These are phyloP conservation scores for Aspergillus sp. DNA, from an alignment of 2,329 filamentous ascomycete species.

Conservation along the genomic window DNA sequence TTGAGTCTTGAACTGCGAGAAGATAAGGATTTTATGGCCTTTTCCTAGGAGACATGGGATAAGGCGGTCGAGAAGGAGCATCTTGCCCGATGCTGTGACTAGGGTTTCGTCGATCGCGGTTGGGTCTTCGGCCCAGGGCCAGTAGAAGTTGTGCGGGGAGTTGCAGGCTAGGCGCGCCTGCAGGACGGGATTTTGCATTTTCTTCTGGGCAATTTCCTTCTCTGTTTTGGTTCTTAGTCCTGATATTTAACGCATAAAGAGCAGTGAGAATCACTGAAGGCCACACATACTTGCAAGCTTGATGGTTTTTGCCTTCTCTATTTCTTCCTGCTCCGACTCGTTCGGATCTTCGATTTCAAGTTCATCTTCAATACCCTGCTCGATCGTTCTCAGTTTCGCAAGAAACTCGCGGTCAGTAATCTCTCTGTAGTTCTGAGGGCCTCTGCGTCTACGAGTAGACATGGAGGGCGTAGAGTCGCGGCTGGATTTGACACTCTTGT, in stretches of 20 bases:
- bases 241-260: not conserved
- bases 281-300: slow-evolving; percentile 62
- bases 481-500: slow-evolving; percentile 69
- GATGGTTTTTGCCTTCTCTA: slow-evolving; percentile 58
- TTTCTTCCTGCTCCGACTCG: slow-evolving; percentile 50
- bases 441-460: slow-evolving; percentile 46
- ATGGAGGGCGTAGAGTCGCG: slow-evolving; percentile 64
- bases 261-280: not conserved
- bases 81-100: slow-evolving; percentile 84
- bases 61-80: slow-evolving; percentile 84
- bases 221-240: slow-evolving; percentile 42
- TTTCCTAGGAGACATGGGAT: slow-evolving; percentile 64
- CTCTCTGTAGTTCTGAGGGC: slow-evolving; percentile 53
- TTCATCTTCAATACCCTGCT: slow-evolving; percentile 53
- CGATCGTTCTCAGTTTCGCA: slow-evolving; percentile 47
- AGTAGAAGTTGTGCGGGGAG: slow-evolving; percentile 93
- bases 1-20: slow-evolving; percentile 93
- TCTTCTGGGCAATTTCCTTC: slow-evolving; percentile 81
- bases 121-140: slow-evolving; percentile 64
- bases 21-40: slow-evolving; percentile 87
- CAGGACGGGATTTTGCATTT: slow-evolving; percentile 85
- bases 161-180: slow-evolving; percentile 90
- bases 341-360: slow-evolving; percentile 36
- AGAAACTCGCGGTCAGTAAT: slow-evolving; percentile 82
- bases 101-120: slow-evolving; percentile 66